phyloP scores from a whole-genome alignment of 495 filamentous ascomycete species.

The Platismatia glauca region DNA sequence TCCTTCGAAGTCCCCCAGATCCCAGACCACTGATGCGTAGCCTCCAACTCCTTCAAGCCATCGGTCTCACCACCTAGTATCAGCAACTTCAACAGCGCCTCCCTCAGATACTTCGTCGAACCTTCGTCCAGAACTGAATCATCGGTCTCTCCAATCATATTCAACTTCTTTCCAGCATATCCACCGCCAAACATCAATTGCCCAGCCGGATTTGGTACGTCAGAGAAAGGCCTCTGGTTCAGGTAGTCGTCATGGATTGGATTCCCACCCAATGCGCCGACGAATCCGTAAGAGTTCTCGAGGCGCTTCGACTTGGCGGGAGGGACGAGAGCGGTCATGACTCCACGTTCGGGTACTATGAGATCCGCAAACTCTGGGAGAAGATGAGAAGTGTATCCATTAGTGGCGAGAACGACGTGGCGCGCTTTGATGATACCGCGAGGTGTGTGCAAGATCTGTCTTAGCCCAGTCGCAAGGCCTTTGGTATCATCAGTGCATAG shows the following conservation, averaged over 20 bases:
- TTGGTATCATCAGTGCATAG: background rate
- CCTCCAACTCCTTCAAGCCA: slow-evolving; percentile 37
- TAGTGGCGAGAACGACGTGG: slow-evolving; percentile 66
- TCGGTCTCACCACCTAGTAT: slow-evolving; percentile 30
- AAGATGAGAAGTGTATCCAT: slow-evolving; percentile 66
- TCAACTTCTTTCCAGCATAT: slow-evolving; percentile 36
- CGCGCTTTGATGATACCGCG: slow-evolving; percentile 50
- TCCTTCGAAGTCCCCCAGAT: slow-evolving; percentile 75
- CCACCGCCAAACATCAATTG: slow-evolving; percentile 63
- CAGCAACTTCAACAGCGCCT: slow-evolving; percentile 35
- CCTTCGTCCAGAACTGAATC: slow-evolving; percentile 47
- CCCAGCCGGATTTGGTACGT: slow-evolving; percentile 35
- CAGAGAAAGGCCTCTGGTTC: slow-evolving; percentile 50
- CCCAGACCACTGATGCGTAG: slow-evolving; percentile 66
- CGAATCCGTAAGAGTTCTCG: slow-evolving; percentile 53
- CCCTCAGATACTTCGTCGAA: slow-evolving; percentile 42
- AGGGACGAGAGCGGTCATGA: slow-evolving; percentile 61
- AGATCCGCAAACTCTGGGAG: slow-evolving; percentile 59
- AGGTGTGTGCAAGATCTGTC: slow-evolving; percentile 45
- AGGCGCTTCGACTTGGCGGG: slow-evolving; percentile 33
- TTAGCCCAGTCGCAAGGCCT: slow-evolving; percentile 28
- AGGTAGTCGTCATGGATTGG: slow-evolving; percentile 60
- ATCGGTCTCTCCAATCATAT: slow-evolving; percentile 48
- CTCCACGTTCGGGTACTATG: slow-evolving; percentile 67
- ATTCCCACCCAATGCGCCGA: slow-evolving; percentile 35